Evolutionary conservation across 2,329 filamentous ascomycete species (phyloP), one percentile per base, ranked within the genome.

Genomic region (Hypocrella siamensis): DNA sequence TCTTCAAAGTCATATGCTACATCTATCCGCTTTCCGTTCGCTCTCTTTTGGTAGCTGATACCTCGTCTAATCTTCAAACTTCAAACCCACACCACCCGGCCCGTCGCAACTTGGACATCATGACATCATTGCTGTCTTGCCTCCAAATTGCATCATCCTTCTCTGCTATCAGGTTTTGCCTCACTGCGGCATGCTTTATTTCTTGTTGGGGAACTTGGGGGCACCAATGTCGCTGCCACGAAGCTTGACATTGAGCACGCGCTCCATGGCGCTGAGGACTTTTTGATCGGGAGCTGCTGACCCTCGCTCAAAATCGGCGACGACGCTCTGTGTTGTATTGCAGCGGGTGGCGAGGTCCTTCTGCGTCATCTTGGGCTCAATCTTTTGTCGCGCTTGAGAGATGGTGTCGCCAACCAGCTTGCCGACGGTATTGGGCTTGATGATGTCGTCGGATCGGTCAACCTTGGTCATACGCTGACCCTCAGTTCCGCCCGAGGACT

Each of bases 381-480:
- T 77, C 53, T 79, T 74, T 52, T 75, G 75, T 42, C 90, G 81
- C 34, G 80, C 73, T 49, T 78, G 70, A 48, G 75, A 70, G 61
- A 96, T 94, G 42, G 79, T 81, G 43, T 82, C 74, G 48, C 81
- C 84, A 42, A 96, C 83, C 35, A 71, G 67, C 49, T 70, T 67
- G 53, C 85, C 84, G 36, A 94, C 67, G 29, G 84, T 92, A 65
- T 93, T 93, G 51, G 85, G 86, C 66, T 93, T 93, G 61, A 96
- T 79, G 61, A 94, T 93, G 55, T 94, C 90, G 66, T 96, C 86
- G 54, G 76, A 78, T 45, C 88, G 86, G 68, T 96, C 90, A 57
- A 98, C 86, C 67, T 96, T 94, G 44, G 90, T 96, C 42, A 96
- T 70, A 53, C 83, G 86, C 63, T 98, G 90, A 46, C 90, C 90